Evolutionary conservation across 495 filamentous ascomycete species (phyloP), one percentile per base, ranked within the genome.

Genomic region (Xylaria venustula): DNA sequence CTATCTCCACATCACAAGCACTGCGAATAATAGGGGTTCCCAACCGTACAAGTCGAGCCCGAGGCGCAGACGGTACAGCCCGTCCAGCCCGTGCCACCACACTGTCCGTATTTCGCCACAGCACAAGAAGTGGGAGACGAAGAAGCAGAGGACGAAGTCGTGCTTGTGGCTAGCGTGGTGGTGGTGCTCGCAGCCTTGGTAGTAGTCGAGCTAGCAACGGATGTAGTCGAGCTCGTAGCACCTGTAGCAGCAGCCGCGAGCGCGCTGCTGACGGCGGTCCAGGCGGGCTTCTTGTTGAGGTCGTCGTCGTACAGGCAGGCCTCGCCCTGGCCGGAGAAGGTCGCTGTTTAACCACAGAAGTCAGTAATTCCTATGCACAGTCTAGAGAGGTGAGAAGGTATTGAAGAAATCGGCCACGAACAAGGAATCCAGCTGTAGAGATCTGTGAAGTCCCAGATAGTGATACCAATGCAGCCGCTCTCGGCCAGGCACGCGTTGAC

Each of bases 391-490:
- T 11, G 11, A 5, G 11, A 11, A 34, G 4, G 11, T 5, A 11
- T 34, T 34, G 4, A 34, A 34, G 30, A 11, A 34, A 11, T 34
- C 4, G 30, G 5, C 11, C 11, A 40, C 37, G 14, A 5, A 11
- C 30, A 5, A 11, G 30, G 30, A 34, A 89, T 76, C 86, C 85
- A 89, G 66, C 47, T 81, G 80, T 77, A 85, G 73, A 34, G 74
- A 42, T 82, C 79, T 34, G 74, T 74, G 37, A 74, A 80, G 56
- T 80, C 88, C 89, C 88, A 90, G 23, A 87, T 77, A 6, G 86
- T 90, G 28, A 91, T 75, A 5, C 88, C 89, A 2, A 89, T 79
- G 65, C 89, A 92, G 0, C 71, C 64, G n/a, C 75, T 54, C 0
- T 83, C 78, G 49, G 80, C 74, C 17, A 85, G 64, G 63, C 89